Evolutionary conservation across 2,329 filamentous ascomycete genomes (phyloP), one percentile per base, ranked within the genome.

Genomic region (Fusarium sublunatum): DNA sequence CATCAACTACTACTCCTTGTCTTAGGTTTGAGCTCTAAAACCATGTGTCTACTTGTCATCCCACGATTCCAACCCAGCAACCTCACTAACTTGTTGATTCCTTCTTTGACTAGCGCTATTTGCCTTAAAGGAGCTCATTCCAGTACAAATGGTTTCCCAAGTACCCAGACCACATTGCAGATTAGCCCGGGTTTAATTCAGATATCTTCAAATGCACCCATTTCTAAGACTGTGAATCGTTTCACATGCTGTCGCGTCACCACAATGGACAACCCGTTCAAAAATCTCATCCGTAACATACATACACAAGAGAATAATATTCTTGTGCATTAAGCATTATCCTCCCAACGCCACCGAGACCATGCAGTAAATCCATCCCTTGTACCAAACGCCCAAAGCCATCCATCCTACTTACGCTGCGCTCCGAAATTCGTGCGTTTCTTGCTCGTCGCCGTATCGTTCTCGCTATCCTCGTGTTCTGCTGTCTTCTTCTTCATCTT

Each of bases 341-440:
- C n/a, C 22, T 15, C 35, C 53, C 22, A 45, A 66, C 58, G 53
- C 58, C 62, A 31, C 32, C 39, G 31, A 51, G 26, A 46, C 38
- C 60, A 26, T 55, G 13, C 47, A 15, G 7, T 34, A 7, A 42
- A 52, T 43, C 31, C 42, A 51, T 41, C 40, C 26, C 26, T 25
- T 52, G 24, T 35, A 29, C 35, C 35, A 41, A 65, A 65, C 63
- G 44, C 46, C 46, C 35, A 43, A 13, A 36, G 5, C 34, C 24
- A 32, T 24, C 24, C 31, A n/a, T 9, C 59, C 40, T 67, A 83
- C 70, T 84, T 86, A 52, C 84, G 78, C 28, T 78, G 77, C 1
- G 83, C 81, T 13, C 84, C 84, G 71, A 87, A 87, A 67, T 84
- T 84, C 3, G 84, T 86, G 61, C 85, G 78, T 51, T 85, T 82